Base-by-base conservation (phyloP, 495 filamentous ascomycete genomes). In the Eremomyces bilateralis region DNA sequence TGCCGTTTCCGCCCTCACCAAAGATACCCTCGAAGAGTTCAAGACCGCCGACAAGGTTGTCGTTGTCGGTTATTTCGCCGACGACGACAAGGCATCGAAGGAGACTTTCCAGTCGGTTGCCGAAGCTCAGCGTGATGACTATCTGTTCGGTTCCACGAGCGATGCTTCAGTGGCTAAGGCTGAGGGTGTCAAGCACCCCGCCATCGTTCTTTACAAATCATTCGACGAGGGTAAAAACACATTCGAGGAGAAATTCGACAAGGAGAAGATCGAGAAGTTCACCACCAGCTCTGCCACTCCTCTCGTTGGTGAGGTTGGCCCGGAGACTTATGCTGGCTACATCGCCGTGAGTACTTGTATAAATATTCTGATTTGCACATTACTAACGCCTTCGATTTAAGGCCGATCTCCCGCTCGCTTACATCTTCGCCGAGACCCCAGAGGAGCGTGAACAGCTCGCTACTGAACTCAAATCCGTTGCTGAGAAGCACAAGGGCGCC, bases 31-130 rank as follows among this genome's bases (percentile, higher is more conserved):
- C 18, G 79, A 82, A 48, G 84, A 92, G 36, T 91, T 95, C 71
- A 95, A 95, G 77, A 83, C 76, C 35, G 69, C 82, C 53, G 88
- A 99, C 58, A 94, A 94, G 64, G 80, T 95, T 38, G 88, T 94
- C 33, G 51, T 95, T 24, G 71, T 99, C 35, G 90, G 73, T 37
- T 99, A 81, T 62, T 65, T 94, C 42, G 71, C 65, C 34, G 67
- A 73, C 33, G 71, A 82, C 20, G 85, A 95, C 61, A 88, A 88
- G 66, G 58, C 67, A 20, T 74, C 78, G 24, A 82, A 75, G 57
- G 71, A 80, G 47, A 76, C 73, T 32, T 94, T 82, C 65, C 66
- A 63, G 44, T 49, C 65, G 32, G 69, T 83, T 40, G 88, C 88
- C 38, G 79, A 93, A 54, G 65, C 70, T 34, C 69, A 84, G 45